Base-by-base conservation (phyloP, 352 stramenopile species). In the Pythium biforme region DNA sequence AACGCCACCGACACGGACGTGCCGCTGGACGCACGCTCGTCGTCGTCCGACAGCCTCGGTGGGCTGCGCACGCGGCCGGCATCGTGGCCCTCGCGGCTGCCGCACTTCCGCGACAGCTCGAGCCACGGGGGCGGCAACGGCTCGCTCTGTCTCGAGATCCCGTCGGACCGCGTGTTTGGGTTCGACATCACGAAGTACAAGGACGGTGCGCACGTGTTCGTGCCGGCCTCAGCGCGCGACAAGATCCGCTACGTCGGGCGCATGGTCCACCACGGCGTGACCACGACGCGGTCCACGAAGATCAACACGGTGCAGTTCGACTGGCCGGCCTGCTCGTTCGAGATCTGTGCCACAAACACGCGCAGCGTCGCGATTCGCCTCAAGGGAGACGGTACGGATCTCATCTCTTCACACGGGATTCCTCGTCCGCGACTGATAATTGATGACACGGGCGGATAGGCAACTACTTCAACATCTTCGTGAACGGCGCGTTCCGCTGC, bases 391-490 rank as follows among this genome's bases (percentile, higher is more conserved):
- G 84, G 84, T 93, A 54, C 46, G 45, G 20, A 19, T n/a, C 5
- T 7, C 37, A 5, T 43, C 17, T 20, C 14, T 43, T n/a, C 37
- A 8, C 37, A n/a, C n/a, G n/a, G n/a, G n/a, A n/a, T 43, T 20
- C n/a, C 37, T 14, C 17, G 15, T n/a, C 12, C 17, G 12, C 37
- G 37, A 37, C 31, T 37, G 31, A n/a, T n/a, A n/a, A n/a, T n/a
- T n/a, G n/a, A n/a, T n/a, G n/a, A n/a, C n/a, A n/a, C n/a, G n/a
- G n/a, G n/a, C n/a, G 41, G 0, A 31, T 68, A 92, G 86, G 86
- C 45, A 95, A 95, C 66, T 95, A 93, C 63, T 95, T 95, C 51
- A 95, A 95, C 48, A 76, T 94, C 34, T 95, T 95, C 55, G 83
- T 95, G 43, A 86, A 95, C 49, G 73, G 76, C 17, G 56, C 72